Base-by-base conservation (phyloP, 2,329 filamentous ascomycete genomes). In the Talaromyces amestolkiae region DNA sequence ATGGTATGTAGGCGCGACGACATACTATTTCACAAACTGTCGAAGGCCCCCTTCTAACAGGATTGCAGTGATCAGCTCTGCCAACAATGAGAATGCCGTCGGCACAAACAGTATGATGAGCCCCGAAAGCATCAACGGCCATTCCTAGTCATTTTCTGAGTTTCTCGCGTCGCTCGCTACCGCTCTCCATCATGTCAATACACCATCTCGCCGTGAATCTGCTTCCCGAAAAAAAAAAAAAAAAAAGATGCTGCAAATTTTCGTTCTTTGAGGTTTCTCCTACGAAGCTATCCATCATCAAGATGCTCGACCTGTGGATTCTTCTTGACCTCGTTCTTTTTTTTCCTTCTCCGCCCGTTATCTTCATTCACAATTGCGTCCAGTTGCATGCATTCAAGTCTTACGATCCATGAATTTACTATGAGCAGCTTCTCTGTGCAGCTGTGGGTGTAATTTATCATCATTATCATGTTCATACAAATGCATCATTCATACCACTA, bases 21-120 rank as follows among this genome's bases (percentile, higher is more conserved):
- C n/a, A 35, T 24, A 80, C 79, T 51, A 80, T 74, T 69, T 78
- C 35, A 51, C 88, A 89, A 83, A 77, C 84, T 80, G 68, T 81
- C 78, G 68, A 84, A 0, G 19, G 22, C 56, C 33, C 83, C 71
- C 89, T 82, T 76, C 84, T 81, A 78, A 89, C 70, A 89, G 90
- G 73, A 47, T 63, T 24, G 15, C 37, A 64, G 39, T 58, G 19
- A 31, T 43, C 62, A 58, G 58, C 59, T 51, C 61, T 43, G 61
- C 61, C 47, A 63, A 67, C 39, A 56, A 47, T 37, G 88, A 88
- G 65, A 87, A 87, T 60, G 39, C 65, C 39, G 63, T 24, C 5
- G 62, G 83, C 19, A 87, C 87, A 37, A 61, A 33, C 41, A 89
- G 89, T 22, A 92, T 94, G 87, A 92, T 94, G 83, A 95, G 91